Evolutionary conservation across 345 rosid species (phyloP).

Genomic region (Hibiscus mutabilis): DNA sequence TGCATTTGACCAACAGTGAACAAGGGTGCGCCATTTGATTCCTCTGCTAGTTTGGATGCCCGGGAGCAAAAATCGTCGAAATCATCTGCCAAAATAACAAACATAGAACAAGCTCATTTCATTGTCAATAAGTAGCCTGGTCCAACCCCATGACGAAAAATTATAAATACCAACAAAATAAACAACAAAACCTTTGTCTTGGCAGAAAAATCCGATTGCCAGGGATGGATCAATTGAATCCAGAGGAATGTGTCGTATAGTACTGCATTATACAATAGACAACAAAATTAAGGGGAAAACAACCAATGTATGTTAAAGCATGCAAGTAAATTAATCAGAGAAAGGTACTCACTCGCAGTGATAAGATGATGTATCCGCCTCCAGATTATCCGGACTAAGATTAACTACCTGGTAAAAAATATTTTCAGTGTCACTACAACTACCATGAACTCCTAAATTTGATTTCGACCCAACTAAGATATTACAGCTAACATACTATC

Average conservation of each 20-base stretch:
- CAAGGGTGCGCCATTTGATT: constrained; percentile 83
- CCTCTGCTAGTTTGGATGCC: constrained; percentile 68
- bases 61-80: constrained; percentile 66
- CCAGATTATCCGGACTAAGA: constrained; percentile 42
- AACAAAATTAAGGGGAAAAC: background rate
- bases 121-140: background rate
- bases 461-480: background rate
- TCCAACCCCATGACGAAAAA: background rate
- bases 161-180: background rate
- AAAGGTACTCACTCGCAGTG: constrained; percentile 59
- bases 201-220: constrained; percentile 90
- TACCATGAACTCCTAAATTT: background rate
- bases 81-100: constrained; percentile 42
- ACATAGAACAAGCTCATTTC: background rate
- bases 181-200: constrained; percentile 55
- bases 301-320: background rate
- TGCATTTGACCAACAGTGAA: constrained; percentile 43
- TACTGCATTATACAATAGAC: constrained; percentile 28
- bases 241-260: constrained; percentile 51
- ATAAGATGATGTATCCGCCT: constrained; percentile 80
- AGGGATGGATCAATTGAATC: constrained; percentile 80
- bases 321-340: background rate
- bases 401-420: constrained; percentile 41
- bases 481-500: background rate
- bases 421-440: background rate